phyloP scores from a whole-genome alignment of 2,329 filamentous ascomycete species.

The Raffaelea arxii region DNA sequence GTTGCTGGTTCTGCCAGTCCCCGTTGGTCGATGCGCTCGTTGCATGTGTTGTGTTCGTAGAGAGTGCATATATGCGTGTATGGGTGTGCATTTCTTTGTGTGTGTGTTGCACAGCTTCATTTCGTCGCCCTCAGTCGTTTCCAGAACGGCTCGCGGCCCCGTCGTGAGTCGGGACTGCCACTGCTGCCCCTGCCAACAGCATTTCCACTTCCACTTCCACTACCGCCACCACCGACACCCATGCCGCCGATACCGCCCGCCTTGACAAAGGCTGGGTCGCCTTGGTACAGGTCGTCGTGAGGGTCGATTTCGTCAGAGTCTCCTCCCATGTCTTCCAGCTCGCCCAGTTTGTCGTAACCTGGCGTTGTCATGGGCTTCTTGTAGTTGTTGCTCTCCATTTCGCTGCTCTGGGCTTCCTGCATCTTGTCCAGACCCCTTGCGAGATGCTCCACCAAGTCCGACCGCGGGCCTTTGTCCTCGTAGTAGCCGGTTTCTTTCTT shows the following conservation, averaged over 20 bases:
- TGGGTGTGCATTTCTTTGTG: not conserved
- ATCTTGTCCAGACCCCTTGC: conserved; percentile 23
- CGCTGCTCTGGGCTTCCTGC: too few relatives aligned
- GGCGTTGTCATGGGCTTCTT: conserved; percentile 2
- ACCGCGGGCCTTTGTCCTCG: conserved; percentile 14
- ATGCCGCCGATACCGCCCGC: conserved; percentile 11
- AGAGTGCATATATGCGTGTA: too few relatives aligned
- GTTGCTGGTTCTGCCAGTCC: too few relatives aligned
- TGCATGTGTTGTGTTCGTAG: too few relatives aligned
- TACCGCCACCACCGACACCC: conserved; percentile 3
- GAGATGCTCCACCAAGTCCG: conserved; percentile 19
- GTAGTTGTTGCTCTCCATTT: not conserved
- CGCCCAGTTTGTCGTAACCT: conserved; percentile 14
- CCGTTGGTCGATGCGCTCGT: too few relatives aligned
- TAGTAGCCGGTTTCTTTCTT: conserved; percentile 11
- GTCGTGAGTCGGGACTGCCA: conserved; percentile 5
- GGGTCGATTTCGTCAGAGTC: conserved; percentile 30
- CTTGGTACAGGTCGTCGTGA: conserved; percentile 37
- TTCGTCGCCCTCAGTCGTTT: conserved; percentile 16
- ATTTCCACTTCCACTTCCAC: not conserved
- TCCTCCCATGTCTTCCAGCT: conserved; percentile 12
- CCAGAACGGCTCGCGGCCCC: conserved; percentile 15
- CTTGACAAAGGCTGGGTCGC: conserved; percentile 27
- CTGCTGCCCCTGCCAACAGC: conserved; percentile 6
- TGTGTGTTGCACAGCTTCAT: conserved; percentile 2